A percentile compares a stretch with the other conserved stretches of the same genome.
Evolutionary conservation across 495 filamentous ascomycete species (phyloP).

Genomic region (Aspergillus bertholletiae): DNA sequence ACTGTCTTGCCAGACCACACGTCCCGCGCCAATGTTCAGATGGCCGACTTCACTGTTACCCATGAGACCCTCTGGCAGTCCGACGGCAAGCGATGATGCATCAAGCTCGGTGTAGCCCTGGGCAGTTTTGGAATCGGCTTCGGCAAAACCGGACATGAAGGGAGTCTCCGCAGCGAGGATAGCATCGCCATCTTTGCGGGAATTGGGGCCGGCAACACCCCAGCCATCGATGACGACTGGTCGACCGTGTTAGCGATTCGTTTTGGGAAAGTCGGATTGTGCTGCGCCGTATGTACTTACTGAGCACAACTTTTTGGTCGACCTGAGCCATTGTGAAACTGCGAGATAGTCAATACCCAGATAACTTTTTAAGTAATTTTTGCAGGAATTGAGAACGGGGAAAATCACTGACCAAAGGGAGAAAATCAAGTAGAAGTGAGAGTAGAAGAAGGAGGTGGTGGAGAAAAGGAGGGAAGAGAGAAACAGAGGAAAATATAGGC

Average conservation of each 20-base stretch:
- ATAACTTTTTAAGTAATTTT: conserved; percentile 10
- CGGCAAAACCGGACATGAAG: conserved; percentile 76
- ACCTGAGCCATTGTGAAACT: conserved; percentile 64
- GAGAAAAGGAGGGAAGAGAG: background rate
- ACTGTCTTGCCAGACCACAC: conserved; percentile 99
- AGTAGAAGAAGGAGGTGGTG: background rate
- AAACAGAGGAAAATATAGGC: conserved; percentile 14
- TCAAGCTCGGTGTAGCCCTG: conserved; percentile 86
- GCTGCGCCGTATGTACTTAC: conserved; percentile 48
- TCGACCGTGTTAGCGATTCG: conserved; percentile 19
- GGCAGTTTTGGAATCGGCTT: conserved; percentile 57
- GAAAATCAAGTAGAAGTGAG: conserved; percentile 15
- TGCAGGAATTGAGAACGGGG: conserved; percentile 15
- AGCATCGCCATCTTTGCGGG: conserved; percentile 83
- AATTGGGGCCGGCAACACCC: conserved; percentile 79
- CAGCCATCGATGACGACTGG: conserved; percentile 97
- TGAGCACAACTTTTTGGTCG: conserved; percentile 90
- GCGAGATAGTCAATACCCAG: conserved; percentile 24
- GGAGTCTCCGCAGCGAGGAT: conserved; percentile 91
- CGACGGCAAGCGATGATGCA: conserved; percentile 92
- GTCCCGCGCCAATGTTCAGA: conserved; percentile 94
- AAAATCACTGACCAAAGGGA: conserved; percentile 12
- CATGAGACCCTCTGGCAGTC: conserved; percentile 95
- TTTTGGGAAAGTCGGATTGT: conserved; percentile 12
- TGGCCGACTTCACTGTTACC: conserved; percentile 98